These are phyloP conservation scores for Hypoxylon sp. DNA, from an alignment of 2,329 filamentous ascomycete species.

Conservation along the genomic window DNA sequence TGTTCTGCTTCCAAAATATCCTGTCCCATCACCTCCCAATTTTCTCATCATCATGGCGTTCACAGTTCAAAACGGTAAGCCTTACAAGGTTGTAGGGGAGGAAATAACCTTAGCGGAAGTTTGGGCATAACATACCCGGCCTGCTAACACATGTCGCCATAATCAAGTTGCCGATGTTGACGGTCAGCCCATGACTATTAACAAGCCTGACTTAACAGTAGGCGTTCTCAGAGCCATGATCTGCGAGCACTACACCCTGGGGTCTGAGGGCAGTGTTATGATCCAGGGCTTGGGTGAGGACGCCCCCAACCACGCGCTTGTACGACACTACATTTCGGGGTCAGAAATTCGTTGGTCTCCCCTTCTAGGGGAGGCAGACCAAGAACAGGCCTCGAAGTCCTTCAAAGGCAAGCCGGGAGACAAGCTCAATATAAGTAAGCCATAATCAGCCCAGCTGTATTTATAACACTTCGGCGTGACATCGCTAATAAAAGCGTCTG, in stretches of 20 bases:
- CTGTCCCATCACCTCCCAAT: neutral
- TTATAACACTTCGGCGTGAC: neutral
- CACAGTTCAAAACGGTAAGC: neutral
- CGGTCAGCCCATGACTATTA: neutral
- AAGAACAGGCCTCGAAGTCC: neutral
- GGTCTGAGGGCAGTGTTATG: neutral
- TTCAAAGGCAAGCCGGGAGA: neutral
- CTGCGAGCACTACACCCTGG: neutral
- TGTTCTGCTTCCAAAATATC: neutral
- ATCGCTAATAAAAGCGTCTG: neutral
- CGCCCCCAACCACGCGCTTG: neutral
- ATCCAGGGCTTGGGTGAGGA: neutral
- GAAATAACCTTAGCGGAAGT: neutral
- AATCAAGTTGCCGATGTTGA: neutral
- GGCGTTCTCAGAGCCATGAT: neutral
- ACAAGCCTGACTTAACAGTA: neutral
- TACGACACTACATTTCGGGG: neutral
- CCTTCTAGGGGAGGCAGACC: neutral
- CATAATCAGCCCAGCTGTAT: neutral
- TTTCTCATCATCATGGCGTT: neutral
- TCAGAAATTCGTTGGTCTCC: neutral
- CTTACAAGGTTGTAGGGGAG: neutral
- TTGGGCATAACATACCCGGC: neutral
- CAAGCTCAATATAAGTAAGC: neutral
- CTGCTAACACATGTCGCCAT: neutral